Evolutionary conservation across 2,329 filamentous ascomycete species (phyloP).

Genomic region (Coniochaeta pulveracea): DNA sequence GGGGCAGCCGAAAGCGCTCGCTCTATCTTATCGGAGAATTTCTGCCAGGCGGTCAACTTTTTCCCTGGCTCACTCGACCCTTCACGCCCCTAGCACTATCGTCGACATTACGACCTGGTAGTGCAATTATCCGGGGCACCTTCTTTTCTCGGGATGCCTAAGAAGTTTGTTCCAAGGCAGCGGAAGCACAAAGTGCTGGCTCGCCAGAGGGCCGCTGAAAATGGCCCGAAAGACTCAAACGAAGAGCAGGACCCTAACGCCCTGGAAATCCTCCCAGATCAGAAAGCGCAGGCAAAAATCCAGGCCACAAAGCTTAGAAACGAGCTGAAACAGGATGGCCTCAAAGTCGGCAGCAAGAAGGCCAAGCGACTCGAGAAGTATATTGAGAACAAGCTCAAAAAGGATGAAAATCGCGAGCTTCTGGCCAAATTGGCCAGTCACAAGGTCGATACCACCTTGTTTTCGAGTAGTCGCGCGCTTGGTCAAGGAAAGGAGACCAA

Average conservation of each 20-base stretch:
- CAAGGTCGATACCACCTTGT: slow-evolving; percentile 71
- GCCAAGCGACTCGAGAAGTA: slow-evolving; percentile 58
- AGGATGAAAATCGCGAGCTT: slow-evolving; percentile 80
- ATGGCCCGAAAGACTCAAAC: slow-evolving; percentile 30
- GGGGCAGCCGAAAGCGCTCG: too few species aligned
- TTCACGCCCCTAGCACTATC: too few species aligned
- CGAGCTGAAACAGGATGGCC: slow-evolving; percentile 36
- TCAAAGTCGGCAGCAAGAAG: slow-evolving; percentile 52
- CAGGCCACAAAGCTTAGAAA: slow-evolving; percentile 44
- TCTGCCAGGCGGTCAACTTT: slow-evolving; percentile 16
- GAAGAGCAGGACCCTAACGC: slow-evolving; percentile 42
- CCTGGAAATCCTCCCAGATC: slow-evolving; percentile 34
- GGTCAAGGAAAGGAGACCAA: slow-evolving; percentile 64
- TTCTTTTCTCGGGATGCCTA: slow-evolving; percentile 30
- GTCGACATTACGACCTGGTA: too few species aligned
- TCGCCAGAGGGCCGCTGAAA: slow-evolving; percentile 41
- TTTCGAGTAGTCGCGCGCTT: slow-evolving; percentile 67
- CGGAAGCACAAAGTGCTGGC: slow-evolving; percentile 60
- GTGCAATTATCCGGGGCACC: too few species aligned
- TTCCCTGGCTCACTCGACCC: slow-evolving; percentile 8
- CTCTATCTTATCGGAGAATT: too few species aligned
- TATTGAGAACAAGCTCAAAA: slow-evolving; percentile 82
- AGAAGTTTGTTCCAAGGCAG: slow-evolving; percentile 51
- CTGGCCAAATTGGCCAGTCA: slow-evolving; percentile 70
- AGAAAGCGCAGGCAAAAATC: slow-evolving; percentile 35